Evolutionary conservation across 257 asterid species (phyloP), one percentile per base, ranked within the genome.

Genomic region (Plantago elongata): DNA sequence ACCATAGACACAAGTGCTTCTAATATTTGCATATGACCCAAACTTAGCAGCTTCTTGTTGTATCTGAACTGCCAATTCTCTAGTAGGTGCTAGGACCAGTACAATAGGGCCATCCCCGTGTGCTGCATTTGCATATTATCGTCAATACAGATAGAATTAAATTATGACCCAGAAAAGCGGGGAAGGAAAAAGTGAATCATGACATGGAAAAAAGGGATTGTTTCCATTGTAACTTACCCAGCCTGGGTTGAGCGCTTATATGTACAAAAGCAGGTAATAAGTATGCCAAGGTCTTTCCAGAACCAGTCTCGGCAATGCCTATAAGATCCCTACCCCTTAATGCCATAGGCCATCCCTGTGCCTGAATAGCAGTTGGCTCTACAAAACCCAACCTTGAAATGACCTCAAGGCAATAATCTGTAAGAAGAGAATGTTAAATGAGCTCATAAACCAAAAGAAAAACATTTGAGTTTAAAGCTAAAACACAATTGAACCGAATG

Each of bases 271-370:
- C 87, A 54, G 97, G 97, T 57, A 90, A 76, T 77, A 87, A 65
- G 76, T 90, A 90, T 1, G 97, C 81, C 82, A 90, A 68, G 51
- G 96, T 90, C 74, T 90, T 90, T 49, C 97, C 97, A 45, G 97
- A 90, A 75, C 97, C 97, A 50, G 97, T 90, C 80, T 90, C 97
- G 13, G 97, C 97, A 63, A 90, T 87, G 75, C 96, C 97, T 54
- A 90, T 66, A 14, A 90, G 76, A 80, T 90, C 96, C 60, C 97
- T 84, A 30, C 97, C 97, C 75, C 76, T 87, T 74, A 90, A 80
- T 59, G 97, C 96, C 96, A 90, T 90, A 2, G 96, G 97, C 97
- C 96, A 90, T 67, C 97, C 96, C 74, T 90, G 97, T 30, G 97
- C 74, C 60, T 90, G 97, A 57, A 90, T 90, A 29, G 97, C 84